Evolutionary conservation across 441 rosid species (phyloP), one percentile per base, ranked within the genome.

Genomic region (Populus trichocarpa): DNA sequence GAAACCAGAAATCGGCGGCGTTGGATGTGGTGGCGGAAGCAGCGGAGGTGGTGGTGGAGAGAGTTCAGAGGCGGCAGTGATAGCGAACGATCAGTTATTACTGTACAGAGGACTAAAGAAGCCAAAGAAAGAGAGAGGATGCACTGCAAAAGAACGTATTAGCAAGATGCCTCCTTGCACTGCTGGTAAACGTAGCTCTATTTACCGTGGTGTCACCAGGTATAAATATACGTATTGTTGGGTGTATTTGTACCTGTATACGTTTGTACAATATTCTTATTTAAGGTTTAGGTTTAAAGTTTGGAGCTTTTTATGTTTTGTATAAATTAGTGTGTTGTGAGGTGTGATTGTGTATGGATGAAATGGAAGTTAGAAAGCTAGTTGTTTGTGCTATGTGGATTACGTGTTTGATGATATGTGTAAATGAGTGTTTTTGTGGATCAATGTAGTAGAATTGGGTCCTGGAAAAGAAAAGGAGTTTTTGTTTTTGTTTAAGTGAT

Each of bases 181-280:
- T 20, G 84, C 89, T 2, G 86, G 89, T 63, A 79, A 90, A 82
- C 84, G 98, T 77, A 96, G 98, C 92, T 96, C 99, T 71, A 85
- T 93, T 73, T 93, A 94, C 89, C 93, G 99, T 84, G 98, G 99
- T 68, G 97, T 93, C 83, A 93, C 97, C 53, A 93, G 97, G 97
- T 88, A 13, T 53, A 6, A 16, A 18, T 35, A 35, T 35, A 35
- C 38, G 38, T 18, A 30, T 30, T 30, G 20, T 50, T 50, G 18
- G 57, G 20, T 50, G 57, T 50, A 50, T 46, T 46, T 46, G 18
- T 16, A 50, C 57, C 57, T 50, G 57, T 50, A 50, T 50, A 50
- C 6, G 57, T 14, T 16, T 18, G 61, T 18, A 53, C 61, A 53
- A 6, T 6, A 6, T 53, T 53, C 61, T 53, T 53, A 16, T 16